Conservation (phyloP, 1,284 basidiomycete species). For the Malassezia caprae region DNA sequence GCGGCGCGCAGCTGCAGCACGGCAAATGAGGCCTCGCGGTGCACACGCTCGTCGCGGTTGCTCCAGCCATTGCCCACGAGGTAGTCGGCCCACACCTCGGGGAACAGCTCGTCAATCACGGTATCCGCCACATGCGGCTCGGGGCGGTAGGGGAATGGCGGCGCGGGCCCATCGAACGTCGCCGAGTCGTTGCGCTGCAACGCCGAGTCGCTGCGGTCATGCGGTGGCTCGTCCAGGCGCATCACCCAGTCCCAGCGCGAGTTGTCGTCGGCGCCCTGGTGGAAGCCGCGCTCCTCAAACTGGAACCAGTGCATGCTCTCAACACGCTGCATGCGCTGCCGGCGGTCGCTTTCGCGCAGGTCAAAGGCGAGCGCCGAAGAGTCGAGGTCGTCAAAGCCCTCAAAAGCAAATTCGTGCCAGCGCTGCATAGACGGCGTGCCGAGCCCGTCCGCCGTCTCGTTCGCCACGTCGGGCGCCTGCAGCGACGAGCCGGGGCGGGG, state of each 20-base stretch:
- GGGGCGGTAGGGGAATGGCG: constrained; percentile 39
- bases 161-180: constrained; percentile 20
- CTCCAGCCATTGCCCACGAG: constrained; percentile 44
- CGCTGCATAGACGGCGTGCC: constrained; percentile 30
- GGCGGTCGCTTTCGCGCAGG: constrained; percentile 35
- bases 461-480: constrained; percentile 11
- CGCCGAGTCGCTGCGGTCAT: constrained; percentile 3
- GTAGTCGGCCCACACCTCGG: constrained; percentile 44
- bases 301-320: constrained; percentile 39
- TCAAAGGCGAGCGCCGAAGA: constrained; percentile 38
- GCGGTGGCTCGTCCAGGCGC: constrained; percentile 31
- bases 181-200: constrained; percentile 8
- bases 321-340: constrained; percentile 20
- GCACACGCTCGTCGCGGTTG: constrained; percentile 44
- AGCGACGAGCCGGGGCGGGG: not conserved
- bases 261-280: constrained; percentile 18
- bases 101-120: constrained; percentile 40
- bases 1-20: constrained; percentile 41
- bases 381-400: constrained; percentile 41
- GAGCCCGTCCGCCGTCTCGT: constrained; percentile 21
- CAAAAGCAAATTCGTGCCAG: constrained; percentile 38
- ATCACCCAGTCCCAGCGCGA: constrained; percentile 26
- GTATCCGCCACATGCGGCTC: constrained; percentile 26
- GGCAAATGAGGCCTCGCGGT: constrained; percentile 43
- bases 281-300: constrained; percentile 35